phyloP scores from a whole-genome alignment of 352 stramenopile species.

The Phytopythium mirpurense region DNA sequence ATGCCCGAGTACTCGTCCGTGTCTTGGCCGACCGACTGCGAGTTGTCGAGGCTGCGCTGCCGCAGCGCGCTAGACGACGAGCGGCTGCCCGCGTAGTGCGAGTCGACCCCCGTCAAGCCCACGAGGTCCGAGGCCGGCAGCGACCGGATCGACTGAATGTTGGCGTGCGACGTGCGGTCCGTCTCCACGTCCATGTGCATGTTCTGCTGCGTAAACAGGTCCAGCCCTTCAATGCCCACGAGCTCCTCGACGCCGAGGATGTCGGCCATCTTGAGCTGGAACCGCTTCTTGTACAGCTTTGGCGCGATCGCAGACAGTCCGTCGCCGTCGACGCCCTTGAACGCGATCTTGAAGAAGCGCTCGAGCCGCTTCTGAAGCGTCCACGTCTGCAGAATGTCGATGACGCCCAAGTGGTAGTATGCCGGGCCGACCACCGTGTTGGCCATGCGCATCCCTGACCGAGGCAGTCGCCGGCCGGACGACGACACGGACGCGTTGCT shows the following conservation, averaged over 20 bases:
- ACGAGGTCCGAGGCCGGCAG: slow-evolving; percentile 62
- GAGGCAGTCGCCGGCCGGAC: slow-evolving; percentile 59
- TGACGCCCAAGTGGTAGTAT: slow-evolving; percentile 89
- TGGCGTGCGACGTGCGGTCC: slow-evolving; percentile 44
- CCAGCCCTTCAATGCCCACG: slow-evolving; percentile 40
- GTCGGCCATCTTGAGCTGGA: slow-evolving; percentile 84
- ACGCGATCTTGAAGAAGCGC: slow-evolving; percentile 84
- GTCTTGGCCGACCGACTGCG: slow-evolving; percentile 68
- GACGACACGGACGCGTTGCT: slow-evolving; percentile 67
- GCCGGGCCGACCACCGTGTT: slow-evolving; percentile 85
- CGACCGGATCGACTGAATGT: slow-evolving; percentile 67
- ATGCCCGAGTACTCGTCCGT: slow-evolving; percentile 82
- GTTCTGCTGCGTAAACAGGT: slow-evolving; percentile 81
- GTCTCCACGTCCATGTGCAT: slow-evolving; percentile 87
- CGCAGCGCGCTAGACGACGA: slow-evolving; percentile 40
- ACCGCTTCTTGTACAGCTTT: slow-evolving; percentile 80
- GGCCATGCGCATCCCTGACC: slow-evolving; percentile 78
- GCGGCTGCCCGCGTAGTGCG: slow-evolving; percentile 55
- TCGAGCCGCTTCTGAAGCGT: slow-evolving; percentile 85
- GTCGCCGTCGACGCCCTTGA: slow-evolving; percentile 74
- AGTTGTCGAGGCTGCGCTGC: slow-evolving; percentile 57
- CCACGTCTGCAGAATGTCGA: slow-evolving; percentile 91
- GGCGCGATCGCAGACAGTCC: slow-evolving; percentile 82
- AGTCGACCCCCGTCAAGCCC: slow-evolving; percentile 47
- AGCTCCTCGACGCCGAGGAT: slow-evolving; percentile 80